A percentile compares a stretch with the other conserved stretches of the same genome.
These are phyloP conservation scores for Annulohypoxylon truncatum DNA, from an alignment of 2,329 filamentous ascomycete species.

Conservation along the genomic window DNA sequence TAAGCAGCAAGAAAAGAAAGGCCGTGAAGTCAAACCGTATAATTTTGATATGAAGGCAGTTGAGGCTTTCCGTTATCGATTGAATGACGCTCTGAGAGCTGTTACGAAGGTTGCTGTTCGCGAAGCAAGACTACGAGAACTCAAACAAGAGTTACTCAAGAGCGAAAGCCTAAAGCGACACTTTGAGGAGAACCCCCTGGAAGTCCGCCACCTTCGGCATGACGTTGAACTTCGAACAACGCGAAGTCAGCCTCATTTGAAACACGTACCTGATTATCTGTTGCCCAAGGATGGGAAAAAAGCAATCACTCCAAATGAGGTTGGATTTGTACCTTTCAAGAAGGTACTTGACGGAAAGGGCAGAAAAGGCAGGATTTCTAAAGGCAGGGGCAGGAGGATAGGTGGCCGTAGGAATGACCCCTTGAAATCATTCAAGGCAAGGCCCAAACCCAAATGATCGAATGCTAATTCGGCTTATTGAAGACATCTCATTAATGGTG, in stretches of 20 bases:
- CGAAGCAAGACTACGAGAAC: slow-evolving; percentile 87
- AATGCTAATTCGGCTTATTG: neutral
- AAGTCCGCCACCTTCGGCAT: slow-evolving; percentile 87
- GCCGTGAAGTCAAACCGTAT: slow-evolving; percentile 87
- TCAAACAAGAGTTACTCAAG: slow-evolving; percentile 90
- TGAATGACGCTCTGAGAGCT: slow-evolving; percentile 89
- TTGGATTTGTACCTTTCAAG: slow-evolving; percentile 80
- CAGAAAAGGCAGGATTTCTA: slow-evolving; percentile 56
- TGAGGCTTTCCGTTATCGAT: slow-evolving; percentile 93
- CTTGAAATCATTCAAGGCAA: slow-evolving; percentile 85
- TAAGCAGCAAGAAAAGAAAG: slow-evolving; percentile 80
- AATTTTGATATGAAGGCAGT: slow-evolving; percentile 95
- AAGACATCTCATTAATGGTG: neutral
- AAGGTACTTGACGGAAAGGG: slow-evolving; percentile 65
- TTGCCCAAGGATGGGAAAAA: slow-evolving; percentile 81
- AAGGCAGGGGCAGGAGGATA: slow-evolving; percentile 62
- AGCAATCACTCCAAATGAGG: slow-evolving; percentile 70
- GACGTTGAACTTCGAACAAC: slow-evolving; percentile 89
- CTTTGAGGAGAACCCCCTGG: slow-evolving; percentile 96
- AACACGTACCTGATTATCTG: slow-evolving; percentile 94
- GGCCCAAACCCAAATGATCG: slow-evolving; percentile 56
- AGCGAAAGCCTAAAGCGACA: slow-evolving; percentile 94
- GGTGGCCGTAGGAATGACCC: slow-evolving; percentile 80
- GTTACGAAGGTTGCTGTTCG: slow-evolving; percentile 91
- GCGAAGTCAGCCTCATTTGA: slow-evolving; percentile 87